Evolutionary conservation across 306 rosid genomes (phyloP).

Genomic region (Quercus cerris): DNA sequence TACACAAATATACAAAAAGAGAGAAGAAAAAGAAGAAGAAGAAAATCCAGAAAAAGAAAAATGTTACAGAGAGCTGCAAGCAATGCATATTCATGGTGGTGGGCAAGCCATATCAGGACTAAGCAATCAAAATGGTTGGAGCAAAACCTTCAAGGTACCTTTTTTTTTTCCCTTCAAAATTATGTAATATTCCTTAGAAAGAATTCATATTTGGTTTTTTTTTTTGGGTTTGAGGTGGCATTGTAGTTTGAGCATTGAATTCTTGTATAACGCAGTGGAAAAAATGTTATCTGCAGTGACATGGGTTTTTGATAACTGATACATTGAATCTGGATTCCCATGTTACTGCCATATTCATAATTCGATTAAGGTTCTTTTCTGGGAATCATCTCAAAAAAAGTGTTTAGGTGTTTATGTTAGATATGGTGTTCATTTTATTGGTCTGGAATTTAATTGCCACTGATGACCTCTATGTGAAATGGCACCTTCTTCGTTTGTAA

Average conservation of each 20-base stretch:
- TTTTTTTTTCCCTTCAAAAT: neutral
- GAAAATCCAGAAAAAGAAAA: constrained; percentile 10
- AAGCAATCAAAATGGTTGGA: constrained; percentile 99
- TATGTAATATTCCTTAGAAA: no score
- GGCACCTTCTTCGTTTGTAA: no score
- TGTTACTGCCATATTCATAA: neutral
- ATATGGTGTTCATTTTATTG: no score
- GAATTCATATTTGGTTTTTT: neutral
- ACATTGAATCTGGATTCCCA: neutral
- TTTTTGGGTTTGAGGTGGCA: neutral
- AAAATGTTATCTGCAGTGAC: neutral
- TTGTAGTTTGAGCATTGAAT: neutral
- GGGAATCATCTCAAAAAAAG: no score
- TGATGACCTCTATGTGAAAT: no score
- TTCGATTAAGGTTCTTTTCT: neutral
- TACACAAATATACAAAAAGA: constrained; percentile 13
- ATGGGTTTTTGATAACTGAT: neutral
- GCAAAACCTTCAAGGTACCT: constrained; percentile 79
- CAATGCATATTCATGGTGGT: constrained; percentile 99
- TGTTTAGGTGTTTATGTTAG: no score
- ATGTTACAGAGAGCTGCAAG: constrained; percentile 99
- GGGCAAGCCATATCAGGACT: constrained; percentile 97
- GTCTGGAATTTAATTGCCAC: no score
- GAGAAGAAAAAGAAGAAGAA: constrained; percentile 24
- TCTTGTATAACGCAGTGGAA: neutral